These are phyloP conservation scores for Tolypocladium paradoxum DNA, from an alignment of 2,329 filamentous ascomycete species.

Conservation along the genomic window DNA sequence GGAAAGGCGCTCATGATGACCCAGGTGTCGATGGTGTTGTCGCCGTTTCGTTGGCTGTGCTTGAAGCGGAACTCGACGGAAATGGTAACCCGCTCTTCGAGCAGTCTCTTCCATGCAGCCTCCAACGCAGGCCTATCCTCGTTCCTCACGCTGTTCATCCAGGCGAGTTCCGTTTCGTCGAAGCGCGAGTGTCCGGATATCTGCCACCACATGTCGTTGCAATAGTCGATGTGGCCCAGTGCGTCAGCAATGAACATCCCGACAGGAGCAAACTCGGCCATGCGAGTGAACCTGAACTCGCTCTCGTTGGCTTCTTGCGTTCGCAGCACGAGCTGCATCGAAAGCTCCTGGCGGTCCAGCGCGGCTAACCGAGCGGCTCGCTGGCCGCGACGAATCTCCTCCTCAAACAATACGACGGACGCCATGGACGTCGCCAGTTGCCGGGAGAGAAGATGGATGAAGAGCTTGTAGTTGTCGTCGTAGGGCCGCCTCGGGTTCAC, in stretches of 20 bases:
- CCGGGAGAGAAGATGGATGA: slow-evolving; percentile 62
- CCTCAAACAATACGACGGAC: slow-evolving; percentile 72
- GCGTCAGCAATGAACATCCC: slow-evolving; percentile 78
- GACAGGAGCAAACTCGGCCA: slow-evolving; percentile 76
- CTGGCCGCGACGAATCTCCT: slow-evolving; percentile 68
- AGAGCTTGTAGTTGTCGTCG: slow-evolving; percentile 70
- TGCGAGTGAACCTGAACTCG: slow-evolving; percentile 70
- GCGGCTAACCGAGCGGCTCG: slow-evolving; percentile 64
- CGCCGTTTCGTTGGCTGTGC: slow-evolving; percentile 50
- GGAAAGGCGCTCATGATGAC: slow-evolving; percentile 68
- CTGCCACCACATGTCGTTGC: slow-evolving; percentile 69
- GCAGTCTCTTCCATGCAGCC: slow-evolving; percentile 50
- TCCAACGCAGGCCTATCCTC: slow-evolving; percentile 53
- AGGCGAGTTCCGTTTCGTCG: slow-evolving; percentile 47
- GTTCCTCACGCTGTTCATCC: slow-evolving; percentile 62
- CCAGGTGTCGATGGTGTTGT: slow-evolving; percentile 58
- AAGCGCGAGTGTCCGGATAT: slow-evolving; percentile 57
- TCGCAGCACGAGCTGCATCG: slow-evolving; percentile 58
- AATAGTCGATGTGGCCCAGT: slow-evolving; percentile 61
- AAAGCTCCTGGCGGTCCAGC: slow-evolving; percentile 65
- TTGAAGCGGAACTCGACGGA: slow-evolving; percentile 70
- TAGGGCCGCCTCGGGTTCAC: slow-evolving; percentile 70
- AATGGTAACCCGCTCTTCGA: slow-evolving; percentile 50
- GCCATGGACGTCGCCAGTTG: slow-evolving; percentile 72
- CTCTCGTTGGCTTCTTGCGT: slow-evolving; percentile 53